These are phyloP conservation scores for Cladosporium colombiae DNA, from an alignment of 2,329 filamentous ascomycete species.

Conservation along the genomic window DNA sequence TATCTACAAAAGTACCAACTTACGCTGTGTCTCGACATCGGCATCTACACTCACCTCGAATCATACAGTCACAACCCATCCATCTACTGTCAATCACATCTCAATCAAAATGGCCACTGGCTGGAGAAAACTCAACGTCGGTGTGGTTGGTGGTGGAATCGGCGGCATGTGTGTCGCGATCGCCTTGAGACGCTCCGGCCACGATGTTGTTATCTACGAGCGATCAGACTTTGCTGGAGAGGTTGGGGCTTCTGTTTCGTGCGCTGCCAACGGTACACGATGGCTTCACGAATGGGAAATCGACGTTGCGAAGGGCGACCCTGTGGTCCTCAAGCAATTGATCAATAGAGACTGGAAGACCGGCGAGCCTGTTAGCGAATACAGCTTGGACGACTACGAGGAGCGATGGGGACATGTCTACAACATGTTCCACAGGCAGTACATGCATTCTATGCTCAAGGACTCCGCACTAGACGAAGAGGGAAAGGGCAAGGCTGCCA, in stretches of 20 bases:
- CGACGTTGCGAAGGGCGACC: slow-evolving; percentile 64
- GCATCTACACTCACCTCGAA: background rate
- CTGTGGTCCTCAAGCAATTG: slow-evolving; percentile 64
- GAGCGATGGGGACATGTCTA: slow-evolving; percentile 65
- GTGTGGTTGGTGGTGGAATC: slow-evolving; percentile 54
- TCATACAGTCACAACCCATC: background rate
- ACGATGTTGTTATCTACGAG: slow-evolving; percentile 63
- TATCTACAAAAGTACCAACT: background rate
- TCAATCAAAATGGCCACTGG: slow-evolving; percentile 9
- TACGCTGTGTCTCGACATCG: background rate
- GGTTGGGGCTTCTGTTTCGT: slow-evolving; percentile 67
- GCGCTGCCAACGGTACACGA: slow-evolving; percentile 68
- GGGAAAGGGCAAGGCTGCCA: slow-evolving; percentile 57
- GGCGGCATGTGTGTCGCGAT: slow-evolving; percentile 55
- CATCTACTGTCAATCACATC: background rate
- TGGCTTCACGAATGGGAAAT: slow-evolving; percentile 71
- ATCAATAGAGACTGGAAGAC: slow-evolving; percentile 72
- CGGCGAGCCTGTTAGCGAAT: slow-evolving; percentile 65
- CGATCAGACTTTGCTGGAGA: slow-evolving; percentile 66
- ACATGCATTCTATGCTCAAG: slow-evolving; percentile 69
- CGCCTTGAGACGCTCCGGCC: slow-evolving; percentile 55
- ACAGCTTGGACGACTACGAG: slow-evolving; percentile 65
- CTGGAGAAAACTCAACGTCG: slow-evolving; percentile 34
- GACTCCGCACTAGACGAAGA: slow-evolving; percentile 55
- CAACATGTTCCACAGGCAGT: slow-evolving; percentile 69